These are phyloP conservation scores for Spinacia oleracea DNA, from an alignment of 179 eudicot genomes.

Conservation along the genomic window DNA sequence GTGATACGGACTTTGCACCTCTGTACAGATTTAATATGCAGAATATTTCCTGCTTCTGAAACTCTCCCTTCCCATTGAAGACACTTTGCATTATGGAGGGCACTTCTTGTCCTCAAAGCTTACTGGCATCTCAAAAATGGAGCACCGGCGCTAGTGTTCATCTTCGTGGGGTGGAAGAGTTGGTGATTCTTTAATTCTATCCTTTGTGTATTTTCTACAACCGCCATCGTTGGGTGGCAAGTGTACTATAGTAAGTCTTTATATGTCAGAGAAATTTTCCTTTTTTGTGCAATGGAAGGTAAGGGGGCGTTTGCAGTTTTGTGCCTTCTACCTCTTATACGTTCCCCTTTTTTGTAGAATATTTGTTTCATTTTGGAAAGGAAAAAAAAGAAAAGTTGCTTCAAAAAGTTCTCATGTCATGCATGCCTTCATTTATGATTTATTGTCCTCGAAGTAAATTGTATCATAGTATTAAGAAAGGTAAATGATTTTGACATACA, in stretches of 20 bases:
- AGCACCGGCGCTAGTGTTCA: conserved; percentile 16
- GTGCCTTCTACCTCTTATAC: conserved; percentile 12
- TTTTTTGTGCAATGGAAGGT: conserved; percentile 10
- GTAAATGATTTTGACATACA: too few relatives aligned
- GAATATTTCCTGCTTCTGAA: conserved; percentile 12
- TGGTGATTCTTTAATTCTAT: conserved; percentile 32
- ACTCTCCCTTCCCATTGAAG: conserved; percentile 8
- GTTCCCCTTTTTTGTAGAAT: conserved; percentile 30
- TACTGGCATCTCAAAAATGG: conserved; percentile 23
- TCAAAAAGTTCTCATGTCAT: too few relatives aligned
- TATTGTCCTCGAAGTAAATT: too few relatives aligned
- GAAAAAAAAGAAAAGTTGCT: not conserved
- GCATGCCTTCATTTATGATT: too few relatives aligned
- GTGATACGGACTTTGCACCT: conserved; percentile 8
- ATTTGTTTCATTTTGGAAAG: conserved; percentile 18
- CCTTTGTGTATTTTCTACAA: conserved; percentile 20
- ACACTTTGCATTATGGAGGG: not conserved
- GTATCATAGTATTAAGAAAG: too few relatives aligned
- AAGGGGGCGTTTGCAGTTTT: conserved; percentile 1
- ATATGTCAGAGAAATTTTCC: conserved; percentile 1
- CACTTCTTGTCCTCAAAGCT: conserved; percentile 11
- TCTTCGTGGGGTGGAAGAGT: conserved; percentile 24
- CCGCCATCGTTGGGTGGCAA: conserved; percentile 20
- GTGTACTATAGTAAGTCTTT: conserved; percentile 31
- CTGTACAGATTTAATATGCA: conserved; percentile 35